Conservation (phyloP, 306 rosid genomes). For the Cucurbita maxima region DNA sequence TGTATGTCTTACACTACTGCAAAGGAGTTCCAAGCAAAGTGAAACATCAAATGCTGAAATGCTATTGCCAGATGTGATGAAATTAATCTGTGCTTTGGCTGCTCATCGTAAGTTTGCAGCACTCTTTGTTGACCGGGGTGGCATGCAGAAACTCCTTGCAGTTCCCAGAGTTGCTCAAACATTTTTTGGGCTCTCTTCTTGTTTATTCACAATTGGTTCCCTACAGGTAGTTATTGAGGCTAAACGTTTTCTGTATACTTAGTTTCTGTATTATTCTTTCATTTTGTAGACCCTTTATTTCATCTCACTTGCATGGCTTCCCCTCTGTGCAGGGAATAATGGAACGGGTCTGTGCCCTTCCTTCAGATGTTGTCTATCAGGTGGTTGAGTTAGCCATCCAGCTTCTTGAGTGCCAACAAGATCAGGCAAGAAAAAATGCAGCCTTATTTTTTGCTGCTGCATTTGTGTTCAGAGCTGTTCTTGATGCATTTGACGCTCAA, state of each 20-base stretch:
- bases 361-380: conserved; percentile 57
- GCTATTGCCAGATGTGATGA: conserved; percentile 84
- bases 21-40: conserved; percentile 55
- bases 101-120: conserved; percentile 97
- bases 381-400: conserved; percentile 85
- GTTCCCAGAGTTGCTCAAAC: conserved; percentile 80
- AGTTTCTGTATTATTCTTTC: background rate
- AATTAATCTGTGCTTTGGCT: conserved; percentile 88
- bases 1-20: conserved; percentile 76
- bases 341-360: conserved; percentile 98
- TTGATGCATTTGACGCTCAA: conserved; percentile 90
- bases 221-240: conserved; percentile 53
- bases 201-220: conserved; percentile 84
- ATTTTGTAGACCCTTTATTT: background rate
- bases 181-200: conserved; percentile 78
- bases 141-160: conserved; percentile 87
- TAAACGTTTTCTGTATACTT: background rate
- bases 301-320: conserved; percentile 2
- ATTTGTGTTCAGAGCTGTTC: conserved; percentile 92
- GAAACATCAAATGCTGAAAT: conserved; percentile 51
- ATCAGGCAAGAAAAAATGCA: conserved; percentile 85
- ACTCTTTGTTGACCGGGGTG: conserved; percentile 89
- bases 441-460: conserved; percentile 85
- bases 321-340: conserved; percentile 54
- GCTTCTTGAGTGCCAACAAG: conserved; percentile 81